Evolutionary conservation across 345 rosid species (phyloP).

Genomic region (Syzygium aromaticum): DNA sequence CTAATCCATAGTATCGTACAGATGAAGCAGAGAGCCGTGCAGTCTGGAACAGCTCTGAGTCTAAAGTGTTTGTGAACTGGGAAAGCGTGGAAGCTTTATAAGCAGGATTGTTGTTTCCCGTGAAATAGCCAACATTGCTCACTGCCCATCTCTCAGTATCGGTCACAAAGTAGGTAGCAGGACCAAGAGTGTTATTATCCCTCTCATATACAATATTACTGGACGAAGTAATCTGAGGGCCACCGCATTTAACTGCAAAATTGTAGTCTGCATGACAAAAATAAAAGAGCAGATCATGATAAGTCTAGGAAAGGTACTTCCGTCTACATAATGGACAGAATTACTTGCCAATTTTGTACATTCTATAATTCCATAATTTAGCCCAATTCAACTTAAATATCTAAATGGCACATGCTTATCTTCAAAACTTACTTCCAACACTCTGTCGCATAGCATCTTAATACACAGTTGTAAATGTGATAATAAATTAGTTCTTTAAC

Average conservation of each 20-base stretch:
- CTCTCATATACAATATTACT: slow-evolving; percentile 27
- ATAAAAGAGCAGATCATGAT: neutral
- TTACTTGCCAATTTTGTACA: neutral
- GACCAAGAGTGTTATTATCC: slow-evolving; percentile 43
- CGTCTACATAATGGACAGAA: neutral
- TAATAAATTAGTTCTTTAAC: neutral
- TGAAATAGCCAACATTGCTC: slow-evolving; percentile 31
- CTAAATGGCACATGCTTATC: neutral
- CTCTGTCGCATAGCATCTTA: neutral
- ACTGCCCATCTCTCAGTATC: slow-evolving; percentile 33
- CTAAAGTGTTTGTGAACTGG: slow-evolving; percentile 27
- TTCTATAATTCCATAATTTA: neutral
- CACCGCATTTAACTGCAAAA: slow-evolving; percentile 59
- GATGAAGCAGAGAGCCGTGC: slow-evolving; percentile 66
- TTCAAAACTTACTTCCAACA: neutral
- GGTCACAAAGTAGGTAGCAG: slow-evolving; percentile 46
- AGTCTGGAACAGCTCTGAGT: slow-evolving; percentile 36
- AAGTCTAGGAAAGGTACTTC: neutral
- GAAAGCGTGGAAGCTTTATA: slow-evolving; percentile 14
- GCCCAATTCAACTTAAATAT: neutral
- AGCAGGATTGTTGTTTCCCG: slow-evolving; percentile 16
- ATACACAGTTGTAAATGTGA: neutral
- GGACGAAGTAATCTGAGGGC: slow-evolving; percentile 36
- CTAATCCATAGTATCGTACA: slow-evolving; percentile 68
- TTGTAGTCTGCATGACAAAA: slow-evolving; percentile 28